These are phyloP conservation scores for Piper betle DNA, from an alignment of 164 flowering plant species.

Conservation along the genomic window DNA sequence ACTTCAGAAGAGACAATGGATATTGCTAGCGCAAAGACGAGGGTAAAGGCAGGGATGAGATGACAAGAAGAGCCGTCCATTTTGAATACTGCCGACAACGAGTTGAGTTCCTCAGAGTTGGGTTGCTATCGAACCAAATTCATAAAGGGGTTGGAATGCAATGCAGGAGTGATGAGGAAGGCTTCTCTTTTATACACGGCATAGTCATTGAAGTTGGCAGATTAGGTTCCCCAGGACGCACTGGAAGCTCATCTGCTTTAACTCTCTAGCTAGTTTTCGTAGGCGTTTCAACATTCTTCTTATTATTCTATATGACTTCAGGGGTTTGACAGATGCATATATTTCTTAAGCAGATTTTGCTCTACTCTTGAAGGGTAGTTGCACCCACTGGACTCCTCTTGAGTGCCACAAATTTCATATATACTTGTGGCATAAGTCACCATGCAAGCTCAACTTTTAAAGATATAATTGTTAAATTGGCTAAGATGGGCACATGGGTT, in stretches of 20 bases:
- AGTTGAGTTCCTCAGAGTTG: conserved; percentile 5
- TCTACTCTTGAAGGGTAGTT: conserved; percentile 36
- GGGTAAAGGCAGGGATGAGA: conserved; percentile 4
- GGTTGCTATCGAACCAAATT: not conserved
- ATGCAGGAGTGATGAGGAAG: conserved; percentile 1
- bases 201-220: conserved; percentile 30
- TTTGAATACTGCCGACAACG: too few species aligned
- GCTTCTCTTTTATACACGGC: conserved; percentile 12
- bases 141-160: conserved; percentile 3
- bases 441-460: conserved; percentile 7
- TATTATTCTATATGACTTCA: not conserved
- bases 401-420: conserved; percentile 8
- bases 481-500: not conserved
- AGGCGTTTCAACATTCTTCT: not conserved
- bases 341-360: conserved; percentile 10
- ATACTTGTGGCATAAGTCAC: conserved; percentile 32
- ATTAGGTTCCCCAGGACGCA: conserved; percentile 33
- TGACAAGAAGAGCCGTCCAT: too few species aligned
- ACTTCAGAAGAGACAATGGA: conserved; percentile 12
- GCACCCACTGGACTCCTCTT: conserved; percentile 41
- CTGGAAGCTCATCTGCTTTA: not conserved
- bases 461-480: conserved; percentile 9
- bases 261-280: conserved; percentile 5
- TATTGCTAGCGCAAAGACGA: conserved; percentile 5
- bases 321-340: not conserved